Base-by-base conservation (phyloP, 768 basidiomycete genomes). In the Hygrocybe punicea region DNA sequence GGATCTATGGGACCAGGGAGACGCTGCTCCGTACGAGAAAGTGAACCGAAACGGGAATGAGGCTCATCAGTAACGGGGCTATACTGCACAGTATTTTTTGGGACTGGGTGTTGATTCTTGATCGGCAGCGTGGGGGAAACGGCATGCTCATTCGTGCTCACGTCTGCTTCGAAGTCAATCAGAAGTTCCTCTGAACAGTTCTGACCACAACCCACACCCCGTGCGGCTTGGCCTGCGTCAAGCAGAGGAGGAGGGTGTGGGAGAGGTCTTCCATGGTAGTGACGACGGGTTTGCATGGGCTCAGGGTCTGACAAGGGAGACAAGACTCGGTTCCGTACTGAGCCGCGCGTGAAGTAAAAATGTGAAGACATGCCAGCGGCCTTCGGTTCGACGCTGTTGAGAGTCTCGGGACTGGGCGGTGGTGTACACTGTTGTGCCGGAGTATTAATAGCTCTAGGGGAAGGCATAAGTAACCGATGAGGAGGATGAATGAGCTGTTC, bases 191-290 rank as follows among this genome's bases (percentile, higher is more conserved):
- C 80, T 13, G 79, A 77, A 64, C 47, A 52, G 62, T 59, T 45
- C 60, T 56, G 17, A 35, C 3, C 51, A 36, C 11, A 3, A 35
- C 17, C 16, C 36, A 23, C 45, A 23, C 21, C 45, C 21, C 7
- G 21, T 5, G 6, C 6, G 45, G 21, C 45, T 74, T 9, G 73
- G 60, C n/a, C 63, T 58, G 40, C 64, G 68, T 17, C 23, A 64
- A 53, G 37, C 8, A 60, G 60, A 8, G 73, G 74, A 19, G 78
- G 78, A 14, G 71, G 71, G 19, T 70, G 76, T 6, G 84, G 84
- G n/a, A 85, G 73, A 35, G 84, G 84, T 36, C 84, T 67, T 4
- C 84, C 81, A 23, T 75, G 73, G 62, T 84, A 84, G 64, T 83
- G 83, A 54, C 73, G 78, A 10, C 73, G 68, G 8, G 63, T 66